Conservation (phyloP, 2,329 filamentous ascomycete species). For the Aspergillus novofumigatus region DNA sequence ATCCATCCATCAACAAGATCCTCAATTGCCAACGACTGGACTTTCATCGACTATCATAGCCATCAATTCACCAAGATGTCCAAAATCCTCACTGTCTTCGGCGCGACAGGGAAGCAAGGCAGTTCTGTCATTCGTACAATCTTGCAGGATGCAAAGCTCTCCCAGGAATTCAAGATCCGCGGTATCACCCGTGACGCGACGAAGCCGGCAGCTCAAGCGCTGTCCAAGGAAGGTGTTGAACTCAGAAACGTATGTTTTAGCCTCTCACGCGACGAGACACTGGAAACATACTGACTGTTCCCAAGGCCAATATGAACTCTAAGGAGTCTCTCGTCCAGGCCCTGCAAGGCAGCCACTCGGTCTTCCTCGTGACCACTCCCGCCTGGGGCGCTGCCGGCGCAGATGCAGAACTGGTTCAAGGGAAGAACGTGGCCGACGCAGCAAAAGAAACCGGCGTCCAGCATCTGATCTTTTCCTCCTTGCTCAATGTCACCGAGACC, state of each 20-base stretch:
- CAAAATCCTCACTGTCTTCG: constrained; percentile 43
- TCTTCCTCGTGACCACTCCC: constrained; percentile 48
- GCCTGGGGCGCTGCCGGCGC: constrained; percentile 19
- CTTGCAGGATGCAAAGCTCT: constrained; percentile 42
- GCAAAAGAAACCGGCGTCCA: constrained; percentile 32
- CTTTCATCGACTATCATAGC: not conserved
- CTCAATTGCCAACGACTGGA: too few relatives aligned
- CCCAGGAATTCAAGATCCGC: constrained; percentile 43
- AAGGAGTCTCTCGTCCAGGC: constrained; percentile 39
- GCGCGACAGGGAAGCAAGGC: constrained; percentile 50
- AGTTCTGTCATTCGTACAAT: constrained; percentile 43
- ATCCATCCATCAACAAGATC: too few relatives aligned
- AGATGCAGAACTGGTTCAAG: constrained; percentile 28
- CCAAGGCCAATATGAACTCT: constrained; percentile 39
- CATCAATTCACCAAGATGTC: not conserved
- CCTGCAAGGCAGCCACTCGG: constrained; percentile 43
- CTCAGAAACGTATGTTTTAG: too few relatives aligned
- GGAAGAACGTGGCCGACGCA: constrained; percentile 38
- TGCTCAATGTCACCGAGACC: constrained; percentile 28
- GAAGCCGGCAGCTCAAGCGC: constrained; percentile 15
- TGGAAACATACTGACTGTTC: too few relatives aligned
- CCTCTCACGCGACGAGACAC: too few relatives aligned
- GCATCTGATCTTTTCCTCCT: constrained; percentile 40
- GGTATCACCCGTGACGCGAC: constrained; percentile 43
- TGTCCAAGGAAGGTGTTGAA: constrained; percentile 18